These are phyloP conservation scores for Xylariales sp. DNA, from an alignment of 2,329 filamentous ascomycete genomes.

Conservation along the genomic window DNA sequence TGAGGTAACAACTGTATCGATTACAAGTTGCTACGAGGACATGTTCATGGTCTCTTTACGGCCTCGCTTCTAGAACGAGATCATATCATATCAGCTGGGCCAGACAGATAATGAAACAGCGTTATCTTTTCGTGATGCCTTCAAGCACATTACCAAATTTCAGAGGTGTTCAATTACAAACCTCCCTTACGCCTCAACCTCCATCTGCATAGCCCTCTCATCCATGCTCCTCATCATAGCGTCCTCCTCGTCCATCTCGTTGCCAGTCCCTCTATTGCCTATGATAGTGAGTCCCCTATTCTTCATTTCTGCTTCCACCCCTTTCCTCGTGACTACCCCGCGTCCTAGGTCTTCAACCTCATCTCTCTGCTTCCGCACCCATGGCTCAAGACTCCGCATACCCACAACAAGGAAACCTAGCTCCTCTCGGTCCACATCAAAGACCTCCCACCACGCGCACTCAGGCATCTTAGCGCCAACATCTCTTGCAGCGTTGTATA, in stretches of 20 bases:
- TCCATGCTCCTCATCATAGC: conserved; percentile 11
- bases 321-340: conserved; percentile 52
- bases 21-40: too few relatives aligned
- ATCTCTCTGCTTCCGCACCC: conserved; percentile 55
- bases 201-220: conserved; percentile 9
- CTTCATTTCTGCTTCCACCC: conserved; percentile 56
- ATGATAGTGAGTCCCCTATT: conserved; percentile 38
- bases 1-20: too few relatives aligned
- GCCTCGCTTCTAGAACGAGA: too few relatives aligned
- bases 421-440: conserved; percentile 92
- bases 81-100: too few relatives aligned
- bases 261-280: conserved; percentile 13
- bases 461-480: conserved; percentile 72
- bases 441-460: conserved; percentile 94
- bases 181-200: too few relatives aligned
- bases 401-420: conserved; percentile 88
- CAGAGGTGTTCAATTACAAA: too few relatives aligned
- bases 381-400: conserved; percentile 72
- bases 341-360: conserved; percentile 44
- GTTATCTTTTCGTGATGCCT: too few relatives aligned
- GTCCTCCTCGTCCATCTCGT: conserved; percentile 10
- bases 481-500: conserved; percentile 85
- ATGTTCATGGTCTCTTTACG: too few relatives aligned
- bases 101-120: too few relatives aligned
- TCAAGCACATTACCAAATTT: too few relatives aligned